A percentile compares a stretch with the other conserved stretches of the same genome.
Conservation (phyloP, 208 protist genomes). For the Vickermania spadyakhi region DNA sequence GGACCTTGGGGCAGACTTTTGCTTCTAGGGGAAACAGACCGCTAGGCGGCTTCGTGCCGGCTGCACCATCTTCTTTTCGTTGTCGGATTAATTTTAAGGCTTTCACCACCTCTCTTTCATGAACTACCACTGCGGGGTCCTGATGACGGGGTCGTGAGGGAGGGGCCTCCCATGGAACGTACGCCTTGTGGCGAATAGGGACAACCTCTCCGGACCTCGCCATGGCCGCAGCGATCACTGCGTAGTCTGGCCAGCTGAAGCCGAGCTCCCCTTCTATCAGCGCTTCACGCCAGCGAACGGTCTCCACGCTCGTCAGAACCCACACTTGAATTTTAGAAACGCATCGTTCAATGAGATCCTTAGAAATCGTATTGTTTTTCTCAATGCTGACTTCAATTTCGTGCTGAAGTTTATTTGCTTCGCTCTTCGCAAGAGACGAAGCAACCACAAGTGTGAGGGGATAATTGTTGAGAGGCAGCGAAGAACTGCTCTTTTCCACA, state of each 20-base stretch:
- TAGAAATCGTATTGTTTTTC: not conserved
- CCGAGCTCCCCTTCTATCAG: not conserved
- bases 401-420: not conserved
- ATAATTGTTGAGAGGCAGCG: not conserved
- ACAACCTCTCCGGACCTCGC: not conserved
- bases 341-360: not conserved
- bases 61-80: not conserved
- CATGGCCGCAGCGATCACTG: not conserved
- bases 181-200: not conserved
- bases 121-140: not conserved
- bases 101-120: not conserved
- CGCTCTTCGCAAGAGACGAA: not conserved
- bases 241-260: not conserved
- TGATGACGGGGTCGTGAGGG: not conserved
- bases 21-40: conserved; percentile 2
- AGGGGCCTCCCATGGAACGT: not conserved
- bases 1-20: conserved; percentile 7
- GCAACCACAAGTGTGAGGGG: not conserved
- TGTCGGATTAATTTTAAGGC: not conserved
- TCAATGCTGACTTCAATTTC: not conserved
- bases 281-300: not conserved
- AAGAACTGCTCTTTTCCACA: too few species aligned
- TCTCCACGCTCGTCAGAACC: not conserved
- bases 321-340: not conserved
- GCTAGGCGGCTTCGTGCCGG: not conserved